Base-by-base conservation (phyloP, 2,329 filamentous ascomycete genomes). In the Plenodomus lindquistii region DNA sequence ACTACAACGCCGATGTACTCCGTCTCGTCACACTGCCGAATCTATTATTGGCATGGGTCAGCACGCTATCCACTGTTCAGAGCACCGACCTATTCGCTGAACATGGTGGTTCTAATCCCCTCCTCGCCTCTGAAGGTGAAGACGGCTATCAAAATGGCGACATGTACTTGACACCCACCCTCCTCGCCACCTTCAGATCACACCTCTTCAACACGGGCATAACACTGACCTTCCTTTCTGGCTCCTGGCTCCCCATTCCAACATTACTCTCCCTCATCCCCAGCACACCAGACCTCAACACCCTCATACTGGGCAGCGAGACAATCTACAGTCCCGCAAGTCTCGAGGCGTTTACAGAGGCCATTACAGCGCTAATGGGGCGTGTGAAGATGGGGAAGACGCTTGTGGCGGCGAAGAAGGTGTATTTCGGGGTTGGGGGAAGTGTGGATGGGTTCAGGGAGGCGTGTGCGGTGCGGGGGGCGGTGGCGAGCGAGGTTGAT, bases 401-500 rank as follows among this genome's bases (percentile, higher is more conserved):
- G 1, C 75, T 91, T 17, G 80, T 93, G 4, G 89, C 82, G 2
- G 89, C 89, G 1, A 94, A 94, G 75, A 82, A 84, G 56, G 79
- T 92, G 10, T 94, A 94, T 71, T 94, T 94, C 72, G 89, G 89
- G 2, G 89, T 94, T 4, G 89, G 89, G 0, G 89, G 89, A 0
- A 91, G 88, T 17, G 80, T 94, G 18, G 87, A 91, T 67, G 88
- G 89, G 56, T 90, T 94, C 59, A 73, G 77, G 48, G 70, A 73
- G 40, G 74, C 73, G 42, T 77, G 74, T 56, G 63, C 69, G 19
- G 67, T 67, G 37, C 63, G 62, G 22, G 75, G 75, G 4, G 74
- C 73, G 18, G 76, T 79, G 21, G 77, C 73, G 13, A 73, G 72
- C 47, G 77, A 80, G 58, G 70, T 79, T 41, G 77, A 79, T 44